Evolutionary conservation across 352 stramenopile species (phyloP).

Genomic region (Pythium dissotocum): DNA sequence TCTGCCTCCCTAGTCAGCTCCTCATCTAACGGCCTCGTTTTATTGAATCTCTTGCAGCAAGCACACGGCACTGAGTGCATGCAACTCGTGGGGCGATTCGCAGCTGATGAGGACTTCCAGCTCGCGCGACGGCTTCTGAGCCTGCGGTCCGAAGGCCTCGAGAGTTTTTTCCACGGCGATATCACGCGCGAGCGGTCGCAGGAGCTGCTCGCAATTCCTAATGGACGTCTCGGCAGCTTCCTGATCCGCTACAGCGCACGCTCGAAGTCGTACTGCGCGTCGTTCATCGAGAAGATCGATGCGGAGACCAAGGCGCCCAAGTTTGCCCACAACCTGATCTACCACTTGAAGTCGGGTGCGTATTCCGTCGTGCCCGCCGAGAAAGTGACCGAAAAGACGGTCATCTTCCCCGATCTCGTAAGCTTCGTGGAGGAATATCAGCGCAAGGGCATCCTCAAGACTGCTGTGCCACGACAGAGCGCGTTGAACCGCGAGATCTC

Average conservation of each 20-base stretch:
- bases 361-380: slow-evolving; percentile 60
- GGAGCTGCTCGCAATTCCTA: slow-evolving; percentile 34
- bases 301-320: slow-evolving; percentile 33
- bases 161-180: slow-evolving; percentile 79
- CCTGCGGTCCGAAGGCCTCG: slow-evolving; percentile 57
- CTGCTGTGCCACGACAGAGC: slow-evolving; percentile 44
- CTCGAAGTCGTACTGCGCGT: slow-evolving; percentile 67
- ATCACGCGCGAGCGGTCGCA: slow-evolving; percentile 60
- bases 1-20: too few relatives aligned
- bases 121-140: slow-evolving; percentile 54
- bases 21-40: neutral
- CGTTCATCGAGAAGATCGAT: slow-evolving; percentile 63
- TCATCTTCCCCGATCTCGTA: slow-evolving; percentile 65
- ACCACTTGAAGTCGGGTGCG: slow-evolving; percentile 61
- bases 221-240: slow-evolving; percentile 47
- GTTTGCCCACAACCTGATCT: slow-evolving; percentile 74
- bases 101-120: slow-evolving; percentile 69
- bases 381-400: slow-evolving; percentile 52
- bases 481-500: slow-evolving; percentile 69
- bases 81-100: slow-evolving; percentile 48
- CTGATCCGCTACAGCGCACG: slow-evolving; percentile 74
- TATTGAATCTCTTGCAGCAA: slow-evolving; percentile 36
- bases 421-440: slow-evolving; percentile 81
- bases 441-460: slow-evolving; percentile 57
- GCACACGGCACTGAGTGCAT: slow-evolving; percentile 55